Conservation (phyloP, 257 asterid species). For the Anisodus tanguticus region DNA sequence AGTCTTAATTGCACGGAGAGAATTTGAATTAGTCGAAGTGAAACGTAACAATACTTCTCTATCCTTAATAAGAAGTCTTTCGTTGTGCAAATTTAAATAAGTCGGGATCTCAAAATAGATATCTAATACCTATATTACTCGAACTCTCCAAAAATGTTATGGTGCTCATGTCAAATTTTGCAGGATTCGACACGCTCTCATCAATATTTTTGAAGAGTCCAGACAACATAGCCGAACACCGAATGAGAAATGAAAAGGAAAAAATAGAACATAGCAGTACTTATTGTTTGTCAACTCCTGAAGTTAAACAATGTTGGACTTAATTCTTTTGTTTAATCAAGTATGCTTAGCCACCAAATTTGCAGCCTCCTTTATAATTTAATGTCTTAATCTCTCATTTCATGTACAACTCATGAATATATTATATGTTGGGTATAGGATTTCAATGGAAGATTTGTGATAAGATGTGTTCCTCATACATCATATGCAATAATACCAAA, state of each 20-base stretch:
- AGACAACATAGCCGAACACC: too few relatives aligned
- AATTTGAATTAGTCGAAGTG: too few relatives aligned
- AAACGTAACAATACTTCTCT: too few relatives aligned
- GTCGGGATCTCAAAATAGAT: background rate
- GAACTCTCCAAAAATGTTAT: too few relatives aligned
- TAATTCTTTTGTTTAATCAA: background rate
- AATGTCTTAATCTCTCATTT: conserved; percentile 22
- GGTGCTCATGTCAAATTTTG: too few relatives aligned
- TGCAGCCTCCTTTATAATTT: conserved; percentile 28
- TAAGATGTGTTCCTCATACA: conserved; percentile 11
- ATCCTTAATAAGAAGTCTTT: too few relatives aligned
- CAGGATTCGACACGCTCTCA: too few relatives aligned
- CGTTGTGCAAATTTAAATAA: too few relatives aligned
- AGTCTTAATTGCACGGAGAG: too few relatives aligned
- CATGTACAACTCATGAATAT: conserved; percentile 19
- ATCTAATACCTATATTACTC: background rate
- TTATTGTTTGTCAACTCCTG: background rate
- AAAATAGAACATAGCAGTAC: background rate
- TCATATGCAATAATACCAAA: background rate
- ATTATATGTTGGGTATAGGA: background rate
- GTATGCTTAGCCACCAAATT: conserved; percentile 17
- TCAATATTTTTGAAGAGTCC: too few relatives aligned
- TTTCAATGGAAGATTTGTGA: conserved; percentile 10
- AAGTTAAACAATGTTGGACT: conserved; percentile 5
- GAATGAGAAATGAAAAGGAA: background rate